These are phyloP conservation scores for Botrytis tulipae DNA, from an alignment of 2,329 filamentous ascomycete genomes.

Conservation along the genomic window DNA sequence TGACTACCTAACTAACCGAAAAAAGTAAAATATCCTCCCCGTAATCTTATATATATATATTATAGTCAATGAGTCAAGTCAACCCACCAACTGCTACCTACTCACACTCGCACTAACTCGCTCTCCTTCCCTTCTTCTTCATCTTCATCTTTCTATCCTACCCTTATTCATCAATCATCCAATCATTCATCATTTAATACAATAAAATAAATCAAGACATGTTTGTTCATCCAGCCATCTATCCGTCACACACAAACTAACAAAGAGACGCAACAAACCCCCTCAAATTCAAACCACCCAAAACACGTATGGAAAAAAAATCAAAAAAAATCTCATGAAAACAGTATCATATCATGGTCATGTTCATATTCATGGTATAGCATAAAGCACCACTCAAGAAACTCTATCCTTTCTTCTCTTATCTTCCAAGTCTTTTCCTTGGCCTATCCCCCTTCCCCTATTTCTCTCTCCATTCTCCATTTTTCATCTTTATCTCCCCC, in stretches of 20 bases:
- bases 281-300: neutral
- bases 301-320: neutral
- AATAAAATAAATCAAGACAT: neutral
- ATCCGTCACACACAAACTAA: neutral
- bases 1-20: too few species aligned
- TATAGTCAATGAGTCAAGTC: too few species aligned
- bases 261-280: neutral
- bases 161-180: neutral
- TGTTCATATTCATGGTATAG: neutral
- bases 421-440: neutral
- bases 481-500: neutral
- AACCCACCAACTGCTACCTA: neutral
- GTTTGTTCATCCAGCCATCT: too few species aligned
- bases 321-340: neutral
- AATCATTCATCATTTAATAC: neutral
- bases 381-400: constrained; percentile 1
- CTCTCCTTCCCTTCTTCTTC: too few species aligned
- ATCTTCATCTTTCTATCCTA: neutral
- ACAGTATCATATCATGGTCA: neutral
- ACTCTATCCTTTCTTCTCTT: neutral
- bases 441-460: neutral
- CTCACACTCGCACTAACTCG: too few species aligned
- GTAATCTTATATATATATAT: too few species aligned
- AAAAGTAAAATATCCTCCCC: too few species aligned
- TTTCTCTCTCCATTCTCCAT: neutral